Conservation (phyloP, 2,329 filamentous ascomycete species). For the Claviceps sp. region DNA sequence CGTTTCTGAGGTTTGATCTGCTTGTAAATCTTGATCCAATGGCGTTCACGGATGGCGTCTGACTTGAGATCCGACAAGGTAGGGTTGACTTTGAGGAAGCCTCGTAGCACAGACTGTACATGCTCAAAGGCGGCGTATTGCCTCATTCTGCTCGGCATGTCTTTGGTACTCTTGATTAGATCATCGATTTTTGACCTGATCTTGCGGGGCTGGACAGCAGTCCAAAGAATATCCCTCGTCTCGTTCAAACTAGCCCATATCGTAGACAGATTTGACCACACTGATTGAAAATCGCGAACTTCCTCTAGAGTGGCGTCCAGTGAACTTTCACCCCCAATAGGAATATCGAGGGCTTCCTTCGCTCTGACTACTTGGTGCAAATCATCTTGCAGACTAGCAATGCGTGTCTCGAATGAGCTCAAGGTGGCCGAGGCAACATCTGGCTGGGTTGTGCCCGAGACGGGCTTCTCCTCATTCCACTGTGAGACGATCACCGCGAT, state of each 20-base stretch:
- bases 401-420: slow-evolving; percentile 67
- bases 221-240: slow-evolving; percentile 85
- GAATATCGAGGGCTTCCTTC: slow-evolving; percentile 89
- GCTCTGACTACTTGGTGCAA: slow-evolving; percentile 90
- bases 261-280: slow-evolving; percentile 89
- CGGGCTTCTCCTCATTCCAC: slow-evolving; percentile 95
- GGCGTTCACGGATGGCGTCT: slow-evolving; percentile 87
- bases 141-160: slow-evolving; percentile 97
- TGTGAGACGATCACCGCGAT: slow-evolving; percentile 71
- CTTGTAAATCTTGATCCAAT: slow-evolving; percentile 98
- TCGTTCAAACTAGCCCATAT: slow-evolving; percentile 97
- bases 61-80: slow-evolving; percentile 86
- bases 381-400: slow-evolving; percentile 75
- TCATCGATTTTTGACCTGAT: slow-evolving; percentile 79
- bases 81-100: slow-evolving; percentile 80
- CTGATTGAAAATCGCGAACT: slow-evolving; percentile 96
- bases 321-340: slow-evolving; percentile 65
- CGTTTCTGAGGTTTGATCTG: slow-evolving; percentile 82
- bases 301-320: slow-evolving; percentile 82
- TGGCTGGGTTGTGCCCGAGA: slow-evolving; percentile 85
- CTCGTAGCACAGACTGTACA: slow-evolving; percentile 79
- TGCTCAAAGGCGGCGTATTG: slow-evolving; percentile 99
- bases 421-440: slow-evolving; percentile 77
- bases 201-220: slow-evolving; percentile 87
- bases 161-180: slow-evolving; percentile 94